Evolutionary conservation across 2,329 filamentous ascomycete species (phyloP).

Genomic region (Colletotrichum magnum): DNA sequence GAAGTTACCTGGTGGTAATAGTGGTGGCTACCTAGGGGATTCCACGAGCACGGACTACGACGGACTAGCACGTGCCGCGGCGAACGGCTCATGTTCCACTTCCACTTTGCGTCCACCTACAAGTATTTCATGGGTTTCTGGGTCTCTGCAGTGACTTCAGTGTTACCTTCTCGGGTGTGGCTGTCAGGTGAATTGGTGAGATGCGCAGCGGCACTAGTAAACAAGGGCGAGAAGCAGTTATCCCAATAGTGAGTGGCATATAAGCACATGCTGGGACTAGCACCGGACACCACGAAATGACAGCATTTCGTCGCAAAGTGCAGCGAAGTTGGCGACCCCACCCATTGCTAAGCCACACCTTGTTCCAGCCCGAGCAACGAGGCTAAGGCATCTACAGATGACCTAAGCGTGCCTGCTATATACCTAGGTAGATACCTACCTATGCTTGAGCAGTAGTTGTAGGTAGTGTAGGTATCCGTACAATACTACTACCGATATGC

Average conservation of each 20-base stretch:
- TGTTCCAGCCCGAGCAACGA: neutral
- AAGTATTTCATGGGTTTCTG: neutral
- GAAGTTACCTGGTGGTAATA: too few relatives aligned
- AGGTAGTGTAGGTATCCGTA: too few relatives aligned
- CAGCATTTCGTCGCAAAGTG: conserved; percentile 13
- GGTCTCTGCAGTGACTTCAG: neutral
- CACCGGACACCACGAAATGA: conserved; percentile 24
- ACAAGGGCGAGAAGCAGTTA: too few relatives aligned
- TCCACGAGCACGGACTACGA: neutral
- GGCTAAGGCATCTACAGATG: too few relatives aligned
- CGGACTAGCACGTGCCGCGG: conserved; percentile 14
- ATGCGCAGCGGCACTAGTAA: neutral
- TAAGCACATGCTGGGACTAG: conserved; percentile 11
- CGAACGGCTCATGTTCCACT: conserved; percentile 12
- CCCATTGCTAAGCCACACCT: conserved; percentile 34
- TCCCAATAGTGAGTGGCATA: neutral
- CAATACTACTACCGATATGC: too few relatives aligned
- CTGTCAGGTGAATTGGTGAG: conserved; percentile 14
- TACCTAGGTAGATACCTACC: neutral
- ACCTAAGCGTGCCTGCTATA: too few relatives aligned
- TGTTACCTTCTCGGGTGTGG: conserved; percentile 5
- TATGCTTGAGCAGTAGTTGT: too few relatives aligned
- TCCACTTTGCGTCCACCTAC: neutral
- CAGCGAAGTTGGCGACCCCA: conserved; percentile 18
- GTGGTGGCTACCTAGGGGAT: neutral